These are phyloP conservation scores for Paracoccidioides brasiliensis DNA, from an alignment of 2,329 filamentous ascomycete genomes.

Conservation along the genomic window DNA sequence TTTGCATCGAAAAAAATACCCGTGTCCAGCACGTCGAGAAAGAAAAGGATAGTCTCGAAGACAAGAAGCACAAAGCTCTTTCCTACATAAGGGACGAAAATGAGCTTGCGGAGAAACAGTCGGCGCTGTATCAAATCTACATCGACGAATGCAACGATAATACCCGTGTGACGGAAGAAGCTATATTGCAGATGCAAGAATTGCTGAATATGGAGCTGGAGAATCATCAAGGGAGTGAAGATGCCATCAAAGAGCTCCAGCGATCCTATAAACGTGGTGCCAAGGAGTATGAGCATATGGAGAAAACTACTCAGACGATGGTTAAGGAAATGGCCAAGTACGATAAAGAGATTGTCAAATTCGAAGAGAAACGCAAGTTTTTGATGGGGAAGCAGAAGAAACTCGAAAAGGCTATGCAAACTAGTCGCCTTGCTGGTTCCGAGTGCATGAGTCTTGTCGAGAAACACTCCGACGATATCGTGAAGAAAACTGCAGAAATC, in stretches of 20 bases:
- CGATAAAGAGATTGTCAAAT: conserved; percentile 93
- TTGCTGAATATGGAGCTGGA: conserved; percentile 77
- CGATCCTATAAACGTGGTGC: conserved; percentile 69
- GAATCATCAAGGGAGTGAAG: conserved; percentile 80
- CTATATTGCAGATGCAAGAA: conserved; percentile 78
- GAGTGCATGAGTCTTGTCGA: conserved; percentile 68
- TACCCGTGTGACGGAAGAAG: conserved; percentile 74
- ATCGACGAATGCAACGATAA: conserved; percentile 82
- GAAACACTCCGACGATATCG: conserved; percentile 65
- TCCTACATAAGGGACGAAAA: conserved; percentile 87
- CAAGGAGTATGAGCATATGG: conserved; percentile 69
- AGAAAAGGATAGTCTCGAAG: conserved; percentile 81
- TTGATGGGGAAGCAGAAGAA: conserved; percentile 84
- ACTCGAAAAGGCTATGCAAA: conserved; percentile 72
- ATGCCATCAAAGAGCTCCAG: conserved; percentile 78
- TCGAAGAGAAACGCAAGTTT: conserved; percentile 96
- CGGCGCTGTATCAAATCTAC: conserved; percentile 83
- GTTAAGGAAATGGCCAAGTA: conserved; percentile 82
- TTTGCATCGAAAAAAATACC: conserved; percentile 87
- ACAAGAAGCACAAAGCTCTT: conserved; percentile 91
- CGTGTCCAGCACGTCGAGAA: conserved; percentile 97
- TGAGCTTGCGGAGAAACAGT: conserved; percentile 78
- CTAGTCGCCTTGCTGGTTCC: conserved; percentile 57
- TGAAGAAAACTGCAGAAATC: conserved; percentile 62
- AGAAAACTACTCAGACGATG: conserved; percentile 66